phyloP scores from a whole-genome alignment of 805 yeast genomes.

The Pichia heedii region DNA sequence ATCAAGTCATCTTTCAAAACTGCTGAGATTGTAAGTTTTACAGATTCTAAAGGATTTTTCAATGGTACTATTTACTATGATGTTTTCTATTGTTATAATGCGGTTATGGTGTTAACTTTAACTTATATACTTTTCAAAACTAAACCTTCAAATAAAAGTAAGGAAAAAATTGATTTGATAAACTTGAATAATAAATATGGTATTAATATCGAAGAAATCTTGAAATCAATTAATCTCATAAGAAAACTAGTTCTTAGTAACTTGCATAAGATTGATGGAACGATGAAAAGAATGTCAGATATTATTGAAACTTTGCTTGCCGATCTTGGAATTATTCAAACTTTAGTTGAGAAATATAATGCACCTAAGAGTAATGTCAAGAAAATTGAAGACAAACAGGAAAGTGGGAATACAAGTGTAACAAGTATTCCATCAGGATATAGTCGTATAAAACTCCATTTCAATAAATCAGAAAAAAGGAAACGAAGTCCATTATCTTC shows the following conservation, averaged over 20 bases:
- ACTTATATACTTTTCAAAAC: slow-evolving; percentile 30
- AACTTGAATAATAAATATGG: slow-evolving; percentile 20
- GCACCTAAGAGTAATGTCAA: slow-evolving; percentile 24
- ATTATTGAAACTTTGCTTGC: slow-evolving; percentile 33
- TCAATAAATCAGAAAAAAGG: slow-evolving; percentile 1
- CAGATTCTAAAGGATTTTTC: slow-evolving; percentile 30
- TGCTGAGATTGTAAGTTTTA: slow-evolving; percentile 29
- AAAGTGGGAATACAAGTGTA: slow-evolving; percentile 27
- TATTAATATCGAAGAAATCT: slow-evolving; percentile 22
- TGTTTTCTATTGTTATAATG: slow-evolving; percentile 35
- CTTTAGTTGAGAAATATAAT: slow-evolving; percentile 22
- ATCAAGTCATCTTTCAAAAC: slow-evolving; percentile 32
- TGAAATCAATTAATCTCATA: slow-evolving; percentile 27
- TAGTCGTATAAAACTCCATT: slow-evolving; percentile 16
- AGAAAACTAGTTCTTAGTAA: slow-evolving; percentile 27
- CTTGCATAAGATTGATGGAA: slow-evolving; percentile 30
- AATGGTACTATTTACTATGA: slow-evolving; percentile 39
- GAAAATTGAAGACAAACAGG: slow-evolving; percentile 22
- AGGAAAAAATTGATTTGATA: slow-evolving; percentile 21
- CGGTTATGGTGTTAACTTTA: slow-evolving; percentile 33
- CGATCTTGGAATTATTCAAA: slow-evolving; percentile 32
- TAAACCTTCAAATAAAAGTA: slow-evolving; percentile 10
- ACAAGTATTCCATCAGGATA: slow-evolving; percentile 25
- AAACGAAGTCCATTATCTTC: not conserved
- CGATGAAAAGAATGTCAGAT: slow-evolving; percentile 35